phyloP scores from a whole-genome alignment of 2,329 filamentous ascomycete genomes.

The Tolypocladium tropicale region DNA sequence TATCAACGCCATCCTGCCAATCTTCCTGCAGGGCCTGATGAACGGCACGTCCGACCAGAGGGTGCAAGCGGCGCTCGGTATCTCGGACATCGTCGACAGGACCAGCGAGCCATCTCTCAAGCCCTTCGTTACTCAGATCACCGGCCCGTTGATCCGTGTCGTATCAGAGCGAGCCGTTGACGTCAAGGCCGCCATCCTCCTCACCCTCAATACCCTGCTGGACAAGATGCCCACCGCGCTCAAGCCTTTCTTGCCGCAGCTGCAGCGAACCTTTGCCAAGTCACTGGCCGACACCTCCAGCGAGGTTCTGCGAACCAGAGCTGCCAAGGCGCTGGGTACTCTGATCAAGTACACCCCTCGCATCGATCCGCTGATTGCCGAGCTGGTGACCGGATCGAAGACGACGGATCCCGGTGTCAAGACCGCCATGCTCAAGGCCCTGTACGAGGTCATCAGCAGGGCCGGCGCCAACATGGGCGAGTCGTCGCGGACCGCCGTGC shows the following conservation, averaged over 20 bases:
- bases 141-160: conserved; percentile 92
- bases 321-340: conserved; percentile 88
- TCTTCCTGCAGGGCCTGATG: conserved; percentile 96
- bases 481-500: conserved; percentile 71
- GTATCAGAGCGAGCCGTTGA: conserved; percentile 94
- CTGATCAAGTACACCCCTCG: conserved; percentile 92
- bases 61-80: conserved; percentile 82
- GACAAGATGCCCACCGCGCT: conserved; percentile 94
- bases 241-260: conserved; percentile 92
- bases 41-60: conserved; percentile 90
- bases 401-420: conserved; percentile 75
- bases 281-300: conserved; percentile 88
- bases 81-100: conserved; percentile 91
- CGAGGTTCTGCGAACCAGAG: conserved; percentile 74
- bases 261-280: conserved; percentile 95
- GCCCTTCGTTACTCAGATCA: conserved; percentile 95
- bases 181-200: conserved; percentile 87
- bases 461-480: conserved; percentile 94
- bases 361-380: conserved; percentile 84
- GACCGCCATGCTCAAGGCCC: conserved; percentile 91
- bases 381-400: conserved; percentile 92
- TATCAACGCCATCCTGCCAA: conserved; percentile 90
- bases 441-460: conserved; percentile 94
- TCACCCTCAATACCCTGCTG: conserved; percentile 87
- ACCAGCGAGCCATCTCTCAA: conserved; percentile 81